Evolutionary conservation across 2,329 filamentous ascomycete species (phyloP).

Genomic region (Domatiomyces globalis): DNA sequence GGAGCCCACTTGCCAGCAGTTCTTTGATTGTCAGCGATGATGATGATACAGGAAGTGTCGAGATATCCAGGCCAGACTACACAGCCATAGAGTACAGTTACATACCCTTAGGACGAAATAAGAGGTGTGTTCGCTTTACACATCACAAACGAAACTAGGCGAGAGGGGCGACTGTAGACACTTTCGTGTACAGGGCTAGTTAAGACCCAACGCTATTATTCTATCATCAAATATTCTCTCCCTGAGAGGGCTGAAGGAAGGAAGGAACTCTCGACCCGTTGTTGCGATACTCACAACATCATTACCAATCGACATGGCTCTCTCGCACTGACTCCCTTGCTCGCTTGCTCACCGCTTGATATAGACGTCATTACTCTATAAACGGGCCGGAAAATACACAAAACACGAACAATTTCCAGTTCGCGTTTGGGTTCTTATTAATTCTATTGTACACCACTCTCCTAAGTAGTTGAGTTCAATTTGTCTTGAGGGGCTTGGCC

Average conservation of each 20-base stretch:
- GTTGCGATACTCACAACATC: background rate
- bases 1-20: too few relatives aligned
- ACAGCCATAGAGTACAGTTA: too few relatives aligned
- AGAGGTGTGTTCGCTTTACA: too few relatives aligned
- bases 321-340: background rate
- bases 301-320: background rate
- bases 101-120: too few relatives aligned
- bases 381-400: background rate
- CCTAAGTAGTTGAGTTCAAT: slow-evolving; percentile 3
- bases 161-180: too few relatives aligned
- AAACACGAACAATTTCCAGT: background rate
- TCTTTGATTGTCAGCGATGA: too few relatives aligned
- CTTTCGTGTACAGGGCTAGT: background rate
- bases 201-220: background rate
- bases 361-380: background rate
- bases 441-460: background rate
- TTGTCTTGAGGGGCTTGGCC: slow-evolving; percentile 23
- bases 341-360: background rate
- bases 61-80: too few relatives aligned
- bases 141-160: too few relatives aligned
- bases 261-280: too few relatives aligned
- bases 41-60: too few relatives aligned
- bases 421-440: background rate
- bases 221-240: background rate
- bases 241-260: background rate